Base-by-base conservation (phyloP, 345 rosid genomes). In the Lumnitzera littorea region DNA sequence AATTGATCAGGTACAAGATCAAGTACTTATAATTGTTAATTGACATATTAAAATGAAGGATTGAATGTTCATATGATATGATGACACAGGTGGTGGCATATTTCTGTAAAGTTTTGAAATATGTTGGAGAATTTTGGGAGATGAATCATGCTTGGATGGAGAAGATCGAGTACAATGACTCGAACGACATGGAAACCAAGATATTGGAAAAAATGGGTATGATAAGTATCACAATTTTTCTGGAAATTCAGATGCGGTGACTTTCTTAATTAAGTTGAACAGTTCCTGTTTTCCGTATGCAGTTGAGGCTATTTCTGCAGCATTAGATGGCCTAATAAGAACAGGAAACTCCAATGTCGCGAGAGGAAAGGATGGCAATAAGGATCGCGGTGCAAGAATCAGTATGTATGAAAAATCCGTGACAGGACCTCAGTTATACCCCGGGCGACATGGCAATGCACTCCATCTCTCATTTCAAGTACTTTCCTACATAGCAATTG, bases 51-150 rank as follows among this genome's bases (percentile, higher is more conserved):
- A 9, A 36, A 36, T 36, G 11, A 36, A 36, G 43, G 10, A 36
- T 4, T 9, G 1, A 9, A 36, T 9, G 43, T 36, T 36, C 11
- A 9, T 9, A 0, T 36, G 10, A 4, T 36, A 36, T 36, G 43
- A 7, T 51, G 31, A 57, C 57, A 31, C 58, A 85, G 89, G 74
- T 80, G 60, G 74, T 84, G 56, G 62, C 73, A 11, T 63, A 70
- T 66, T 84, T 82, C 59, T 77, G 66, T 36, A 74, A 67, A 54
- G 75, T 72, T 50, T 67, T 84, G 70, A 78, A 65, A 70, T 67
- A 75, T 20, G 71, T 77, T 58, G 88, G 84, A 69, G 86, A 82
- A 63, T 75, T 82, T 7, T 87, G 88, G 88, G 77, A 67, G 56
- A 71, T 56, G 58, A 51, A 72, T 62, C 74, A 78, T 2, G 82